Base-by-base conservation (phyloP, 345 rosid species). In the Salix suchowensis region DNA sequence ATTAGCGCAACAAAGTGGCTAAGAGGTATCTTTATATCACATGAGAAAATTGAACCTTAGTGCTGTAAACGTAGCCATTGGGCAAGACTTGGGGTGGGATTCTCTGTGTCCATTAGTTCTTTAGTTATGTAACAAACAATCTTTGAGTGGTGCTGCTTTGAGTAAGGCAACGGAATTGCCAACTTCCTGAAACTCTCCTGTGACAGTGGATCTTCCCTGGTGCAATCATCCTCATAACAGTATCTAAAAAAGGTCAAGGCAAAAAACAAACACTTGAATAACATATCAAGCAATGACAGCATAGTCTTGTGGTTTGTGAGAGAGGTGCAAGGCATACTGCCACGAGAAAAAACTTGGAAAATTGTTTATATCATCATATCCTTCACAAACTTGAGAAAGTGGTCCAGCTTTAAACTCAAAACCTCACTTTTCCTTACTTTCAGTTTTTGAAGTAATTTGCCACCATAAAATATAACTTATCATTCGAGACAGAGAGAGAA, bases 41-140 rank as follows among this genome's bases (percentile, higher is more conserved):
- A 64, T 74, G 34, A 66, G 54, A 61, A 74, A 68, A 37, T 70
- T 71, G 61, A 80, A 96, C 99, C 99, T 93, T 96, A 24, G 96
- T 79, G 83, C 98, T 92, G 87, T 96, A 93, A 76, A 92, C 97
- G 76, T 92, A 88, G 84, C 97, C 99, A 74, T 93, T 96, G 65
- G 99, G 99, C 69, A 96, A 83, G 84, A 96, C 99, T 83, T 87
- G 94, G 4, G 99, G 99, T 40, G 99, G 99, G 81, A n/a, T 96
- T 96, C 90, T 93, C 99, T 2, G 99, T 91, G 87, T 96, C 98
- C 99, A 96, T 93, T 14, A 91, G 86, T 83, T 93, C 95, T 84
- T 92, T 96, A 19, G 98, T 88, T 82, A 96, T 93, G 84, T 89
- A 93, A 85, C 98, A 96, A 69, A 96, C 95, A 67, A 96, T 98